These are phyloP conservation scores for Musa acuminata DNA, from an alignment of 176 grass and related monocot species.

Conservation along the genomic window DNA sequence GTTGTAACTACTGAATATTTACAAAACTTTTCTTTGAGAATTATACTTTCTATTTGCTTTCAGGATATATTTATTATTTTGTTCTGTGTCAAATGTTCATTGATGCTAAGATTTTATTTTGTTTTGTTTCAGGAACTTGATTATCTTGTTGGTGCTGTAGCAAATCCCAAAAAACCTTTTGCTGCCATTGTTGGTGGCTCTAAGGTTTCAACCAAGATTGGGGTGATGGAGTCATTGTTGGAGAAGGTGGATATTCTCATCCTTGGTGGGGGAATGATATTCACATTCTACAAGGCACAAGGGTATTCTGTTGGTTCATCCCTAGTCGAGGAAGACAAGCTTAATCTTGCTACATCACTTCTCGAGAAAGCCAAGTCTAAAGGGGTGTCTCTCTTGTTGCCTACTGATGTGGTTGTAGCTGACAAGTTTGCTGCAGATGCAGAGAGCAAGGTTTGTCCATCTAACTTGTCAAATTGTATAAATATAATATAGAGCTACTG, in stretches of 20 bases:
- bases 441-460: conserved; percentile 30
- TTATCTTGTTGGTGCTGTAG: conserved; percentile 39
- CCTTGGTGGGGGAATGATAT: conserved; percentile 45
- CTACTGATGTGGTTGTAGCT: conserved; percentile 36
- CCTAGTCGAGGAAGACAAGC: conserved; percentile 39
- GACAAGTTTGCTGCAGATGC: conserved; percentile 47
- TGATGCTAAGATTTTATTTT: not conserved
- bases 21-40: too few species aligned
- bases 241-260: conserved; percentile 40
- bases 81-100: too few species aligned
- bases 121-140: conserved; percentile 31
- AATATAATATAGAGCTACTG: not conserved
- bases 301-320: conserved; percentile 35
- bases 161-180: conserved; percentile 34
- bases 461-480: not conserved
- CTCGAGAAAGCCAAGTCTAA: conserved; percentile 39
- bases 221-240: conserved; percentile 39
- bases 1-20: too few species aligned
- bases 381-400: conserved; percentile 36
- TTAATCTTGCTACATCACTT: conserved; percentile 29
- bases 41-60: too few species aligned
- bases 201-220: conserved; percentile 41
- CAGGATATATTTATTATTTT: too few species aligned
- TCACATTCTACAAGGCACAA: conserved; percentile 46
- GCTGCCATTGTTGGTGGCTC: conserved; percentile 43